A percentile compares a stretch with the other conserved stretches of the same genome.
These are phyloP conservation scores for Leishmania turanica DNA, from an alignment of 208 protist genomes.

Conservation along the genomic window DNA sequence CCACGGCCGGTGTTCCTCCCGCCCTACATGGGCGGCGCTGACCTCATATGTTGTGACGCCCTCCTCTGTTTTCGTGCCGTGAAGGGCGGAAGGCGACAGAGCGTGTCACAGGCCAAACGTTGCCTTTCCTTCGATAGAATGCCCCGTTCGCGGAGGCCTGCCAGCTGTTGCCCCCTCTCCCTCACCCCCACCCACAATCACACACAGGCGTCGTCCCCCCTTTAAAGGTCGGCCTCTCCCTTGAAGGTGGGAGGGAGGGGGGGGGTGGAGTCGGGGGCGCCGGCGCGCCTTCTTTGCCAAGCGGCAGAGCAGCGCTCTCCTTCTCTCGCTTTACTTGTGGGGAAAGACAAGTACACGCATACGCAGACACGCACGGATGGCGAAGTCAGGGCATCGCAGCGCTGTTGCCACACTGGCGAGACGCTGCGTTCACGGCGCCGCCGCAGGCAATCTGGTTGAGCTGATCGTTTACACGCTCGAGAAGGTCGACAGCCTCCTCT, in stretches of 20 bases:
- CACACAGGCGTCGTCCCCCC: neutral
- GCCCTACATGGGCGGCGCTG: neutral
- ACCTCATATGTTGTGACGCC: neutral
- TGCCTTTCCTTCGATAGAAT: neutral
- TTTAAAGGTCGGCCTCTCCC: neutral
- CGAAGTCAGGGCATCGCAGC: neutral
- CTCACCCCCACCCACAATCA: too few species aligned
- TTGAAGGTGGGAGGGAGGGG: neutral
- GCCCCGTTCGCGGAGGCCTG: neutral
- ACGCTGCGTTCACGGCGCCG: neutral
- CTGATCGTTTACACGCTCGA: conserved; percentile 21
- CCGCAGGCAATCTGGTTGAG: conserved; percentile 27
- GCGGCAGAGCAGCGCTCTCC: neutral
- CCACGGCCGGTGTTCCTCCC: neutral
- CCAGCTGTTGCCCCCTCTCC: neutral
- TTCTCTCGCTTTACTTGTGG: conserved; percentile 6
- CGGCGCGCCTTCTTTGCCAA: neutral
- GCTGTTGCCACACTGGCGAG: neutral
- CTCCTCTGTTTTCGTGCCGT: too few species aligned
- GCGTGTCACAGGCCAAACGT: neutral
- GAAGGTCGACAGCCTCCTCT: neutral
- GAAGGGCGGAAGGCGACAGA: neutral
- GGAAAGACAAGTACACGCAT: neutral
- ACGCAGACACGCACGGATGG: neutral
- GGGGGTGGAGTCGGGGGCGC: neutral